phyloP scores from a whole-genome alignment of 441 rosid species.

The Pelargonium cotyledonis region DNA sequence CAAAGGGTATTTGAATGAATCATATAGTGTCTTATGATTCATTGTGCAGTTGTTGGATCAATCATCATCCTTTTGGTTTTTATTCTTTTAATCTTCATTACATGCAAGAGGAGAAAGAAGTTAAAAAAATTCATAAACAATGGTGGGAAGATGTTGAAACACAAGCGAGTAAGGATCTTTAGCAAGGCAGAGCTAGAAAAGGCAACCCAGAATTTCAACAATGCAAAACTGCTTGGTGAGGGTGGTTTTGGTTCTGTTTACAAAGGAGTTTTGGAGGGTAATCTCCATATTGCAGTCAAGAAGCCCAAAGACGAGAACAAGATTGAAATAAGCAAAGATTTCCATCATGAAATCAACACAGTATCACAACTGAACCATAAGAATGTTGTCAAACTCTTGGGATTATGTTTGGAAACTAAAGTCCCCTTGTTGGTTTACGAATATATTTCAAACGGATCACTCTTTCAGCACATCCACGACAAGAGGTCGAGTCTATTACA shows the following conservation, averaged over 20 bases:
- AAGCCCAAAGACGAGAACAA: neutral
- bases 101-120: slow-evolving; percentile 11
- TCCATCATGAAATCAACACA: neutral
- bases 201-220: slow-evolving; percentile 22
- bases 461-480: slow-evolving; percentile 21
- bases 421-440: slow-evolving; percentile 25
- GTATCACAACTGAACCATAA: slow-evolving; percentile 24
- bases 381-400: slow-evolving; percentile 24
- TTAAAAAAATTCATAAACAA: slow-evolving; percentile 16
- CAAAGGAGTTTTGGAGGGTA: neutral
- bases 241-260: slow-evolving; percentile 24
- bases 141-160: slow-evolving; percentile 19
- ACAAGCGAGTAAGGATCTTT: slow-evolving; percentile 24
- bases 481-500: neutral
- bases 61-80: neutral
- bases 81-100: slow-evolving; percentile 6
- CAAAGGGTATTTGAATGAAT: slow-evolving; percentile 3
- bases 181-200: slow-evolving; percentile 16
- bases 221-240: slow-evolving; percentile 13
- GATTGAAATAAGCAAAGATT: neutral
- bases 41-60: slow-evolving; percentile 15
- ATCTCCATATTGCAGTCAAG: neutral
- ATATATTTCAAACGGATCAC: slow-evolving; percentile 23
- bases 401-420: slow-evolving; percentile 24
- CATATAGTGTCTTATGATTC: neutral